These are phyloP conservation scores for Helotiales sp. DNA, from an alignment of 2,329 filamentous ascomycete genomes.

Conservation along the genomic window DNA sequence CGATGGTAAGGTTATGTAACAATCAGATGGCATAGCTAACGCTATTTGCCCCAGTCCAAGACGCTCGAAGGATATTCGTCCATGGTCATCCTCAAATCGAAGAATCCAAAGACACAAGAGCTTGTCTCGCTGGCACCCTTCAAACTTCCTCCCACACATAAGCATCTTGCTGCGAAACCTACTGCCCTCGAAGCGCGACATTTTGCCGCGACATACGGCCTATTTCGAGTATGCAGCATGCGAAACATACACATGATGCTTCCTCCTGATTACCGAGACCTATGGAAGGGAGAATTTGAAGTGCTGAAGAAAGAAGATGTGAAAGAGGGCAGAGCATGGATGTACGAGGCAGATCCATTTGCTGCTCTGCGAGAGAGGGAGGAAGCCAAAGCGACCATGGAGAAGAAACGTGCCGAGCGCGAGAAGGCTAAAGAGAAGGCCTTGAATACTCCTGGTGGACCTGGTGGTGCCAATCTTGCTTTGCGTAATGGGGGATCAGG, in stretches of 20 bases:
- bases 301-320: conserved; percentile 79
- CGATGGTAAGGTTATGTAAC: conserved; percentile 55
- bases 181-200: conserved; percentile 89
- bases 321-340: conserved; percentile 77
- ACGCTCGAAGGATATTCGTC: conserved; percentile 74
- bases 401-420: conserved; percentile 76
- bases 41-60: conserved; percentile 51
- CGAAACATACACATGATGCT: conserved; percentile 94
- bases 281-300: conserved; percentile 89
- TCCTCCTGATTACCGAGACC: conserved; percentile 81
- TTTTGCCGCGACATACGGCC: conserved; percentile 86
- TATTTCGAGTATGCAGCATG: conserved; percentile 92
- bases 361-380: conserved; percentile 76
- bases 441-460: conserved; percentile 59
- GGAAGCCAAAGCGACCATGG: conserved; percentile 70
- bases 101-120: conserved; percentile 82
- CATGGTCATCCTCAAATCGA: conserved; percentile 74
- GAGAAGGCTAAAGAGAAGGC: conserved; percentile 69
- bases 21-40: neutral
- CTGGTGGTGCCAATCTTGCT: conserved; percentile 47
- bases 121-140: conserved; percentile 75
- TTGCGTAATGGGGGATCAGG: conserved; percentile 47
- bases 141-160: conserved; percentile 74
- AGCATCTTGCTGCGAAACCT: conserved; percentile 71
- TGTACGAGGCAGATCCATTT: conserved; percentile 97